Percentiles rank a stretch among this genome's conserved stretches.
Conservation (phyloP, 192 early-diverging fungal genomes). For the Coemansia biformis region DNA sequence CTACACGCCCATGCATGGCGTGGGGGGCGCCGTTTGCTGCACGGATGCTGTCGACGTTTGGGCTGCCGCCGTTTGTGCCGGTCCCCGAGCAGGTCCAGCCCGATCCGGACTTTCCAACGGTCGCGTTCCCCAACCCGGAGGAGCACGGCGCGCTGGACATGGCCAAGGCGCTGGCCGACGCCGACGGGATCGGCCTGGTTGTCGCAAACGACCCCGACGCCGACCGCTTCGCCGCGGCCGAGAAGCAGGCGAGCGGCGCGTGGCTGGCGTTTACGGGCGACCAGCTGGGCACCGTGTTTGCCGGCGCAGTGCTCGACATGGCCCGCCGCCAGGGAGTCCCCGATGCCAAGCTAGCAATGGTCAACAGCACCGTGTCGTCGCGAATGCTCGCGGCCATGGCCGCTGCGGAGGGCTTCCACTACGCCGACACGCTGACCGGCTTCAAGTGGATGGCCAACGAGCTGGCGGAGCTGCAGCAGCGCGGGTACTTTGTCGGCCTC, state of each 20-base stretch:
- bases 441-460: slow-evolving; percentile 95
- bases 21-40: slow-evolving; percentile 75
- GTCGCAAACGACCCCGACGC: slow-evolving; percentile 95
- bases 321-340: slow-evolving; percentile 49
- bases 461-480: slow-evolving; percentile 59
- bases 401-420: slow-evolving; percentile 67
- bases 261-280: slow-evolving; percentile 87
- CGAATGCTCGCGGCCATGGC: slow-evolving; percentile 77
- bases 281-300: slow-evolving; percentile 82
- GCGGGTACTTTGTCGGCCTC: slow-evolving; percentile 69
- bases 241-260: slow-evolving; percentile 60
- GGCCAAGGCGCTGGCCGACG: slow-evolving; percentile 65
- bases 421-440: slow-evolving; percentile 89
- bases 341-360: slow-evolving; percentile 62
- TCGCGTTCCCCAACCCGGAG: slow-evolving; percentile 82
- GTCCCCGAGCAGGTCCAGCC: slow-evolving; percentile 68
- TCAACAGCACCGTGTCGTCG: slow-evolving; percentile 84
- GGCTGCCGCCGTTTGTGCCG: slow-evolving; percentile 59
- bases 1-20: slow-evolving; percentile 96
- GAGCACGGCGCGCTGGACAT: slow-evolving; percentile 80
- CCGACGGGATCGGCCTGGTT: slow-evolving; percentile 55
- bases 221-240: slow-evolving; percentile 86
- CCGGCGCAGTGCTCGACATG: slow-evolving; percentile 57
- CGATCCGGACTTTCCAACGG: slow-evolving; percentile 89
- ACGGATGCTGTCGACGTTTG: slow-evolving; percentile 62